Percentiles rank a stretch among this genome's conserved stretches.
These are phyloP conservation scores for Chaetomium sp. DNA, from an alignment of 2,329 filamentous ascomycete genomes.

Conservation along the genomic window DNA sequence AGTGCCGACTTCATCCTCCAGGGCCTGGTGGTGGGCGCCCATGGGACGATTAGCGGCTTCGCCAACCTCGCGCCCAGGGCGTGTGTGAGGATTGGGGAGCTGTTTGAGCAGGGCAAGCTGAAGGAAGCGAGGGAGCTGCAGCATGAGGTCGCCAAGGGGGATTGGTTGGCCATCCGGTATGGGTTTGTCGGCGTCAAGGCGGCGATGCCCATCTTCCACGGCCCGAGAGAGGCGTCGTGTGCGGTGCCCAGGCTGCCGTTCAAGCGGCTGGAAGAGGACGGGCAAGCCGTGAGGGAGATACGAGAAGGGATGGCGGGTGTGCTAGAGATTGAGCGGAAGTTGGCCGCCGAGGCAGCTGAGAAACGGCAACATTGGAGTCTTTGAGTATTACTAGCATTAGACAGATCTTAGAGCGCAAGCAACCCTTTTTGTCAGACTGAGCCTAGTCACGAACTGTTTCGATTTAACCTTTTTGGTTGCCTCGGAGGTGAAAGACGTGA, in stretches of 20 bases:
- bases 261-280: constrained; percentile 39
- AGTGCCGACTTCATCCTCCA: constrained; percentile 75
- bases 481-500: too few species aligned
- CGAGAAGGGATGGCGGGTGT: constrained; percentile 39
- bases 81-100: constrained; percentile 61
- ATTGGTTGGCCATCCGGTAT: constrained; percentile 52
- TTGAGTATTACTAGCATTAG: neutral
- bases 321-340: constrained; percentile 39
- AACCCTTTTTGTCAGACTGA: neutral
- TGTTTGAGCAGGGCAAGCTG: constrained; percentile 60
- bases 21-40: constrained; percentile 68
- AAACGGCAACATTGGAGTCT: neutral
- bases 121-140: constrained; percentile 64
- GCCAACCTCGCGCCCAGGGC: constrained; percentile 67
- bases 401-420: constrained; percentile 5
- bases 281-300: constrained; percentile 43
- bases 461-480: too few species aligned
- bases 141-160: constrained; percentile 47
- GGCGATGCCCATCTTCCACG: constrained; percentile 46
- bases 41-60: constrained; percentile 71
- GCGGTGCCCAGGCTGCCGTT: constrained; percentile 47
- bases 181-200: constrained; percentile 54
- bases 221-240: constrained; percentile 39
- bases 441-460: neutral
- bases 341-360: constrained; percentile 35